Percentiles rank a stretch among this genome's conserved stretches.
Evolutionary conservation across 2,329 filamentous ascomycete species (phyloP).

Genomic region (Monilinia vaccinii-corymbosi): DNA sequence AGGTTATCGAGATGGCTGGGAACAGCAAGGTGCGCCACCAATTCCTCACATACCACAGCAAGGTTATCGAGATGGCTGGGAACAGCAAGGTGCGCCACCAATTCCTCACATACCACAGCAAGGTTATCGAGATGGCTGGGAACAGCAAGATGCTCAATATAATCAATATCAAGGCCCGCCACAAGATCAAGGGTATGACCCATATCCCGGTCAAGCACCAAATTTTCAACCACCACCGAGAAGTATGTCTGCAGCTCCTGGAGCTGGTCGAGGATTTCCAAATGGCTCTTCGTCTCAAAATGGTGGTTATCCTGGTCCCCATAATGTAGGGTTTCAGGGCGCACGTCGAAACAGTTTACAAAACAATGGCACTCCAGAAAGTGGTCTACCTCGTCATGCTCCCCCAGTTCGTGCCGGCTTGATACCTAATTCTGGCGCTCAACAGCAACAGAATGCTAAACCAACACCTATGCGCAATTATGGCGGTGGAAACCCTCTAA

Average conservation of each 20-base stretch:
- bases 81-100: slow-evolving; percentile 50
- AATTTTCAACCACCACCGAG: slow-evolving; percentile 24
- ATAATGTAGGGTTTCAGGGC: slow-evolving; percentile 12
- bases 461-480: slow-evolving; percentile 42
- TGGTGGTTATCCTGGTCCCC: slow-evolving; percentile 11
- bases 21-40: slow-evolving; percentile 23
- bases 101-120: slow-evolving; percentile 36
- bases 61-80: slow-evolving; percentile 65
- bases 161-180: slow-evolving; percentile 15
- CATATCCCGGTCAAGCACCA: slow-evolving; percentile 16
- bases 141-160: slow-evolving; percentile 17
- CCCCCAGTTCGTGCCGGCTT: slow-evolving; percentile 54
- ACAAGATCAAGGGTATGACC: slow-evolving; percentile 16
- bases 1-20: slow-evolving; percentile 22
- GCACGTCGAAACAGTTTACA: slow-evolving; percentile 19
- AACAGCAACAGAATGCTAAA: slow-evolving; percentile 40
- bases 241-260: slow-evolving; percentile 24
- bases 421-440: slow-evolving; percentile 49
- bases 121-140: slow-evolving; percentile 22
- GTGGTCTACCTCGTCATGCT: slow-evolving; percentile 50
- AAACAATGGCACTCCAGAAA: slow-evolving; percentile 13
- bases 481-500: slow-evolving; percentile 17
- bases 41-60: slow-evolving; percentile 45
- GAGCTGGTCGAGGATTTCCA: slow-evolving; percentile 13
- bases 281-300: slow-evolving; percentile 15